phyloP scores from a whole-genome alignment of 768 basidiomycete species.

The Rhizopogon roseolus region DNA sequence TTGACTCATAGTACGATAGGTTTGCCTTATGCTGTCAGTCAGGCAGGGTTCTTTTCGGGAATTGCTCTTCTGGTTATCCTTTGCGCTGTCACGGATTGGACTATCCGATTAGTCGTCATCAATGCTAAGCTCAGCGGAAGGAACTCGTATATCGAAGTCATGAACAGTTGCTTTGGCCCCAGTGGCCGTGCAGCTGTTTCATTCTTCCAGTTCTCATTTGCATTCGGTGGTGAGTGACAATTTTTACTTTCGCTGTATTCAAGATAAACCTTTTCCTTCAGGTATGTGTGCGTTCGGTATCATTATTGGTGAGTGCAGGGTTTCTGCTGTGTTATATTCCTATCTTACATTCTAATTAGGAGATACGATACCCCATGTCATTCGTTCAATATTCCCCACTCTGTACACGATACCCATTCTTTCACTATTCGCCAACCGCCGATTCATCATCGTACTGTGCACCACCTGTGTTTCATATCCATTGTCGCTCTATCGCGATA shows the following conservation, averaged over 20 bases:
- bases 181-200: conserved; percentile 93
- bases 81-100: conserved; percentile 92
- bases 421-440: conserved; percentile 74
- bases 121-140: conserved; percentile 95
- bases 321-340: background rate
- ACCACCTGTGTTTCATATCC: conserved; percentile 91
- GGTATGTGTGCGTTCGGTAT: conserved; percentile 99
- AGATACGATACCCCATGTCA: conserved; percentile 94
- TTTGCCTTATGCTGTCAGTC: conserved; percentile 88
- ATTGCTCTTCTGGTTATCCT: conserved; percentile 76
- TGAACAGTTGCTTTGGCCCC: conserved; percentile 88
- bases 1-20: conserved; percentile 39
- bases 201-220: conserved; percentile 96
- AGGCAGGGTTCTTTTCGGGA: conserved; percentile 92
- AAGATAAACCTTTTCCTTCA: conserved; percentile 23
- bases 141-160: conserved; percentile 89
- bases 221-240: conserved; percentile 75
- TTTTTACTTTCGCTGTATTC: background rate
- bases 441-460: conserved; percentile 85
- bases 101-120: conserved; percentile 90
- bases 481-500: conserved; percentile 92
- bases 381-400: conserved; percentile 78
- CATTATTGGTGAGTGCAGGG: conserved; percentile 57
- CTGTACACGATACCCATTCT: conserved; percentile 66
- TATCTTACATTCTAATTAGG: conserved; percentile 37